Evolutionary conservation across 1,284 basidiomycete species (phyloP), one percentile per base, ranked within the genome.

Genomic region (Cystobasidium pallidum): DNA sequence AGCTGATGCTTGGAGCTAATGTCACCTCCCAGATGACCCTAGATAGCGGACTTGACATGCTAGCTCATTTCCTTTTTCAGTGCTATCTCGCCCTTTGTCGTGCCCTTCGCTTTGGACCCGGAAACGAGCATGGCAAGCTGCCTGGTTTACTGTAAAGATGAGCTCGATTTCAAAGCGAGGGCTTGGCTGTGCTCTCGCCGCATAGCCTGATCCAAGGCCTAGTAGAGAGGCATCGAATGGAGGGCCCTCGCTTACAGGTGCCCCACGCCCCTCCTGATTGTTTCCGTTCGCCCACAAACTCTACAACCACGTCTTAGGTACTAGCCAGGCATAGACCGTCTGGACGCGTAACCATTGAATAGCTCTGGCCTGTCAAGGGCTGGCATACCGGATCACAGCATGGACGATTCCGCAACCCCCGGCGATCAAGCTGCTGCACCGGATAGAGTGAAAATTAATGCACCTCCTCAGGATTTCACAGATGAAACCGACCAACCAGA

Each of bases 171-270:
- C 26, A 54, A 19, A 54, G 24, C 54, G 32, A 10, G 11, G 26
- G 30, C 13, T 55, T 19, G 54, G 54, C 54, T 57, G 36, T 57
- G 54, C 54, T 54, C 30, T 32, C 21, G 15, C 36, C 54, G 26
- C 54, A 57, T 57, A 57, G 54, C 54, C 54, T n/a, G 19, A 17
- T 15, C 15, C 54, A 57, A 57, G 30, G 54, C 32, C 36, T 34
- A 19, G 11, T 45, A 8, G 19, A 34, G 54, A 13, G 1, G 30
- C 19, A 13, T 54, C 19, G 51, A 2, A n/a, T 54, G 8, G 15
- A 45, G 43, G 43, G 4, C 43, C 19, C 43, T 17, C 43, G n/a
- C n/a, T n/a, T n/a, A n/a, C n/a, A n/a, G n/a, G n/a, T n/a, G n/a
- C n/a, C n/a, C n/a, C n/a, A n/a, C n/a, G n/a, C n/a, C n/a, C n/a